phyloP scores from a whole-genome alignment of 2,329 filamentous ascomycete genomes.

The Fusarium continuum region DNA sequence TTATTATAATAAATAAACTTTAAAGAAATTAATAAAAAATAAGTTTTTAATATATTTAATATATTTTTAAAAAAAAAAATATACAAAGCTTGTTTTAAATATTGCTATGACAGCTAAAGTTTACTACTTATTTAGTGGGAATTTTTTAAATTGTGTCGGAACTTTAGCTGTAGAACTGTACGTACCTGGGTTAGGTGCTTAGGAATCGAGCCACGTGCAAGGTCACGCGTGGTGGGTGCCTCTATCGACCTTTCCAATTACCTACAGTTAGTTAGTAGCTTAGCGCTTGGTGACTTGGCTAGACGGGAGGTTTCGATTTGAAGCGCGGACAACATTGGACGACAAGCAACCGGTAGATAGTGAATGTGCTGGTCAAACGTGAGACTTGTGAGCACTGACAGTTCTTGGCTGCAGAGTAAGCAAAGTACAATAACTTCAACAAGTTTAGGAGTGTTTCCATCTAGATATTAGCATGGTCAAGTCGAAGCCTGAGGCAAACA shows the following conservation, averaged over 20 bases:
- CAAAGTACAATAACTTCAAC: background rate
- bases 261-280: background rate
- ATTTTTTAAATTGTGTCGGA: too few relatives aligned
- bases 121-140: too few relatives aligned
- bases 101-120: too few relatives aligned
- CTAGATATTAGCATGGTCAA: background rate
- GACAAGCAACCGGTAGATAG: background rate
- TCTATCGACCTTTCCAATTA: background rate
- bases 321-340: slow-evolving; percentile 2
- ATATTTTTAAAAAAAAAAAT: too few relatives aligned
- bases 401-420: background rate
- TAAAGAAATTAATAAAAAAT: too few relatives aligned
- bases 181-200: too few relatives aligned
- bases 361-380: background rate
- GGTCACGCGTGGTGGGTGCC: slow-evolving; percentile 6
- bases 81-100: too few relatives aligned
- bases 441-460: background rate
- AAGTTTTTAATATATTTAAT: too few relatives aligned
- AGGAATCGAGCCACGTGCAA: slow-evolving; percentile 13
- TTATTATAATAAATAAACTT: too few relatives aligned
- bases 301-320: background rate
- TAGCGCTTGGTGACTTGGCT: background rate
- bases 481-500: background rate
- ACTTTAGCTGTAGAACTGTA: too few relatives aligned
- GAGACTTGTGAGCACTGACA: background rate